phyloP scores from a whole-genome alignment of 164 flowering plant genomes.

The grape (Vitis vinifera) region ASM3070453v1 NC_081818.1:27714501-27715000 shows the following conservation, averaged over 20 bases:
- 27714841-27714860: conserved; percentile 89
- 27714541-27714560: neutral
- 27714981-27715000: too few species aligned
- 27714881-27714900: conserved; percentile 14
- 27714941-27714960: too few species aligned
- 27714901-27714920: neutral
- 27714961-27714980: too few species aligned
- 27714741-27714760: conserved; percentile 82
- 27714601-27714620: conserved; percentile 82
- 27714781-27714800: conserved; percentile 86
- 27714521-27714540: too few species aligned
- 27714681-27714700: neutral
- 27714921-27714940: neutral
- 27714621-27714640: conserved; percentile 54
- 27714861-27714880: conserved; percentile 88
- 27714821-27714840: conserved; percentile 88
- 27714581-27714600: conserved; percentile 84
- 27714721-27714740: conserved; percentile 40
- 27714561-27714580: conserved; percentile 40
- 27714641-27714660: conserved; percentile 8
- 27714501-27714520: too few species aligned
- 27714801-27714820: conserved; percentile 83
- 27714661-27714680: neutral
- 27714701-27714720: conserved; percentile 8
- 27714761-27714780: conserved; percentile 86